Evolutionary conservation across 768 basidiomycete species (phyloP), one percentile per base, ranked within the genome.

Genomic region (Agaricus subrufescens): DNA sequence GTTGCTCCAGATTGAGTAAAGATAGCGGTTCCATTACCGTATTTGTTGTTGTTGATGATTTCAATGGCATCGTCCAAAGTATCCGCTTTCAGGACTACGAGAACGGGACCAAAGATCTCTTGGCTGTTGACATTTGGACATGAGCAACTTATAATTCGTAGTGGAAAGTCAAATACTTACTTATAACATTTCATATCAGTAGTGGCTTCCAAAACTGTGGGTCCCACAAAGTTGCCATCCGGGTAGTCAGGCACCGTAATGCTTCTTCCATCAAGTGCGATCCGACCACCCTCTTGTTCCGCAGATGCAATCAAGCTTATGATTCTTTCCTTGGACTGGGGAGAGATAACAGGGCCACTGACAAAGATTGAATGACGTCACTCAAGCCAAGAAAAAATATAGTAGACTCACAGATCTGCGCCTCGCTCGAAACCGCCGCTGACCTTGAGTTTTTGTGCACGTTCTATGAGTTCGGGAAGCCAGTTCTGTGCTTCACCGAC

Each of bases 1-100:
- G 94, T 93, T 34, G 96, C 91, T 14, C 96, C 97, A 12, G 89
- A 91, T 72, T 97, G 92, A 23, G 96, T 99, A 69, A 98, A 98
- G 67, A 97, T 92, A 23, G 94, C 91, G 30, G 94, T 84, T 30
- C 96, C 96, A 63, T 98, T 98, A 7, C 96, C 90, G 68, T 97
- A 98, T 61, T 71, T 78, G 73, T 97, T 98, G 58, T 76, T 72
- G 73, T 98, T 98, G 71, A 98, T 86, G 58, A 96, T 85, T 43
- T 84, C 82, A 57, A 98, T 79, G 11, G 94, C 95, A 57, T 96
- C 92, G 59, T 98, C 94, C 43, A 98, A 75, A 0, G 86, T 91
- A 34, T 94, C 84, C 4, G 86, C 91, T 47, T 81, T 78, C 53
- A 98, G 66, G 54, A 95, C 76, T 9, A 87, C 75, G 29, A 98